These are phyloP conservation scores for Hylodesmum podocarpum DNA, from an alignment of 306 rosid genomes.

Conservation along the genomic window DNA sequence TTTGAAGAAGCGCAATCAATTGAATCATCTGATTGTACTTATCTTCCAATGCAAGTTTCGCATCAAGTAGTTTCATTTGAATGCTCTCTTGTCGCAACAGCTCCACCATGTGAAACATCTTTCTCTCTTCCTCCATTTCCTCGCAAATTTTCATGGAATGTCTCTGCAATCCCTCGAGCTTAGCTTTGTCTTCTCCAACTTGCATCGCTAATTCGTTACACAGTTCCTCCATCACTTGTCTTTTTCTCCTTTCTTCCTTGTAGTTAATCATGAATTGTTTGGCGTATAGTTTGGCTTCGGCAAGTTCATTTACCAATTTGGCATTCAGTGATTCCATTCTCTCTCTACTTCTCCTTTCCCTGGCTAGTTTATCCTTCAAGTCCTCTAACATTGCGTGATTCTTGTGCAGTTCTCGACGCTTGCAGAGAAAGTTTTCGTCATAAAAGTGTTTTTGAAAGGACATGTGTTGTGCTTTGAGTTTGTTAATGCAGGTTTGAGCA, in stretches of 20 bases:
- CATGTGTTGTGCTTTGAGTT: slow-evolving; percentile 39
- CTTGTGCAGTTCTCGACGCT: slow-evolving; percentile 22
- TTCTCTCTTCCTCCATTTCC: slow-evolving; percentile 64
- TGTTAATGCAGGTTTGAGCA: slow-evolving; percentile 33
- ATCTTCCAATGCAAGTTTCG: slow-evolving; percentile 56
- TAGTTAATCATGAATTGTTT: slow-evolving; percentile 33
- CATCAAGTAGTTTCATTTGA: slow-evolving; percentile 69
- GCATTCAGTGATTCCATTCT: slow-evolving; percentile 40
- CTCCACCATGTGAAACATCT: slow-evolving; percentile 56
- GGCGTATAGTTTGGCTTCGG: slow-evolving; percentile 34
- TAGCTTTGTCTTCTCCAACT: slow-evolving; percentile 43
- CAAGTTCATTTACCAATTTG: slow-evolving; percentile 43
- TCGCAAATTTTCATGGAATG: slow-evolving; percentile 35
- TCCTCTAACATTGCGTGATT: slow-evolving; percentile 6
- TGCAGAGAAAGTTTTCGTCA: slow-evolving; percentile 37
- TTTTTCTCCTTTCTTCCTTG: slow-evolving; percentile 41
- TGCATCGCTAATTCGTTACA: slow-evolving; percentile 45
- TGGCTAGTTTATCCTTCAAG: slow-evolving; percentile 29
- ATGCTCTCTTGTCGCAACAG: slow-evolving; percentile 71
- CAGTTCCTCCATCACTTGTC: slow-evolving; percentile 48
- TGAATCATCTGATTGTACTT: slow-evolving; percentile 52
- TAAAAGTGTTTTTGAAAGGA: slow-evolving; percentile 41
- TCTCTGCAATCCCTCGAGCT: slow-evolving; percentile 40
- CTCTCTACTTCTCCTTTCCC: slow-evolving; percentile 47
- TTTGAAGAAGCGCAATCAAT: slow-evolving; percentile 44